Conservation (phyloP, 768 basidiomycete species). For the Floccularia luteovirens region DNA sequence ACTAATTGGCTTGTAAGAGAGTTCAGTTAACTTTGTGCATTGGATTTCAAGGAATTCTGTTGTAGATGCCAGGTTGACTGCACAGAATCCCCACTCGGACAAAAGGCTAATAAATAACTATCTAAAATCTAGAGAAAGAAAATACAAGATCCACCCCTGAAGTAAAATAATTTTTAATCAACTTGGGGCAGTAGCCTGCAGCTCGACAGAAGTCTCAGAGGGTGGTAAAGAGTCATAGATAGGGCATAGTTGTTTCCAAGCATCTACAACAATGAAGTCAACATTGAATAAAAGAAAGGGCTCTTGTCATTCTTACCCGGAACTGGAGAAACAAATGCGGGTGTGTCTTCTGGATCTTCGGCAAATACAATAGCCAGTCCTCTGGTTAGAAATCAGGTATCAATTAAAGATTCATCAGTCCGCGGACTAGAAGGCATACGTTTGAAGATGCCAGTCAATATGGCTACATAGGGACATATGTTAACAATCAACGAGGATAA, state of each 20-base stretch:
- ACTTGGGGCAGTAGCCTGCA: no score
- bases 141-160: no score
- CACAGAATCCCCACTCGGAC: no score
- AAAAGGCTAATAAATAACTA: no score
- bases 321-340: not conserved
- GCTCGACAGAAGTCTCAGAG: not conserved
- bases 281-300: not conserved
- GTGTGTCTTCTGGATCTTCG: not conserved
- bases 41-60: no score
- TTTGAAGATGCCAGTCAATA: not conserved
- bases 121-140: no score
- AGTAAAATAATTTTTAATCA: no score
- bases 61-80: no score
- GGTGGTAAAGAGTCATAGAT: not conserved
- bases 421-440: conserved; percentile 1
- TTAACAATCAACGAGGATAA: not conserved
- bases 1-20: no score
- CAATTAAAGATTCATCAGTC: not conserved
- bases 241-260: not conserved
- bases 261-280: not conserved
- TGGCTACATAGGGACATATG: not conserved
- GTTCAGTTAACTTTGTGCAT: no score
- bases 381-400: not conserved
- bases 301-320: not conserved
- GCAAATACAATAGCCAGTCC: not conserved